Base-by-base conservation (phyloP, 768 basidiomycete genomes). In the Boletus vermiculosoides region DNA sequence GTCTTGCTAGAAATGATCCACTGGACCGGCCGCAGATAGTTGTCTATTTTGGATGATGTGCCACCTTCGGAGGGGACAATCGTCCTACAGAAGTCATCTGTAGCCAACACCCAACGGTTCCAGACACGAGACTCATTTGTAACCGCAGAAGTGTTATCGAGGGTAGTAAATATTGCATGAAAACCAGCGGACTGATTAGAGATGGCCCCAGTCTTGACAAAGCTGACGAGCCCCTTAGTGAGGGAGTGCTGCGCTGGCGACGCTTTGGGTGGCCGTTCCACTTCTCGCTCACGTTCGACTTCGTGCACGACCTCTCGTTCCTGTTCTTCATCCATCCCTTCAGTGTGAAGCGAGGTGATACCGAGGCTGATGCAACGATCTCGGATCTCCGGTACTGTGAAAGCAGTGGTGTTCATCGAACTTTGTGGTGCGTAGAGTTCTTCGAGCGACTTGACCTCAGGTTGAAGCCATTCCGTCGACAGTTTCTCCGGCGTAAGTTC, bases 301-400 rank as follows among this genome's bases (percentile, higher is more conserved):
- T 81, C 77, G 20, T 75, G 76, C 6, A 62, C 60, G 12, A 80
- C 67, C 56, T 81, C 78, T 52, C 79, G 66, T 56, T 80, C 80
- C 45, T 80, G 79, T 53, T 81, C 80, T 58, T 81, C 78, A n/a
- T 76, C 74, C 56, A 77, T 61, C 18, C 57, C 57, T 23, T 45
- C 56, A n/a, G 65, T 57, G 13, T 48, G 37, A 5, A 74, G 34
- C 39, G 34, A 53, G 48, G 22, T 36, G 8, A 73, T 23, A 1
- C 76, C 76, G 12, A 78, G 66, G 12, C 55, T 25, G 9, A 44
- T 18, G 18, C 69, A 66, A 33, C 69, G 70, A 18, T 71, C 53
- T 1, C 49, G 58, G 33, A 79, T 63, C 3, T 61, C 62, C 2
- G 65, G 62, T 8, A 55, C 34, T 0, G 50, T 37, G 9, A 42